phyloP scores from a whole-genome alignment of 192 early-diverging fungal species.

The Coemansia sp. region DNA sequence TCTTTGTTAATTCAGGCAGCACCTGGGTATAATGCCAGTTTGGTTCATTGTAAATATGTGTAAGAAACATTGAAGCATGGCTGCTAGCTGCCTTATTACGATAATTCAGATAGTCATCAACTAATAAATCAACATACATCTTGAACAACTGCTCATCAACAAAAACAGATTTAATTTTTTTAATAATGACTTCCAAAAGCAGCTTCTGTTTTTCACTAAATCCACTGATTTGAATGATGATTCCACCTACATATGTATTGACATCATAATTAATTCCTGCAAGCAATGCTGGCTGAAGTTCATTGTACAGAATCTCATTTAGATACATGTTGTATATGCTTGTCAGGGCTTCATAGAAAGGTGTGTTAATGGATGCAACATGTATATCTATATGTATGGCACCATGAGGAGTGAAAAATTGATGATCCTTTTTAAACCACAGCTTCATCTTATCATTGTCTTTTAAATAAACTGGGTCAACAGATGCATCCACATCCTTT shows the following conservation, averaged over 20 bases:
- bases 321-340: slow-evolving; percentile 69
- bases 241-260: slow-evolving; percentile 60
- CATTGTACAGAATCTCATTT: slow-evolving; percentile 74
- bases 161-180: slow-evolving; percentile 22
- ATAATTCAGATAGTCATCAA: slow-evolving; percentile 58
- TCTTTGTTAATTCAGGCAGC: slow-evolving; percentile 65
- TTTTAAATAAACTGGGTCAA: slow-evolving; percentile 16
- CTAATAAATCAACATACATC: background rate
- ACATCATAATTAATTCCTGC: slow-evolving; percentile 73
- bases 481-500: background rate
- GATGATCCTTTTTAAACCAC: slow-evolving; percentile 93
- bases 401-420: slow-evolving; percentile 83
- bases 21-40: slow-evolving; percentile 67
- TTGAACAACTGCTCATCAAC: background rate
- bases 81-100: slow-evolving; percentile 55
- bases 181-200: slow-evolving; percentile 66
- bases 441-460: slow-evolving; percentile 50
- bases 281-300: slow-evolving; percentile 75
- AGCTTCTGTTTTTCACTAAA: slow-evolving; percentile 81
- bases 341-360: slow-evolving; percentile 62
- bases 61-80: background rate
- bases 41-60: background rate
- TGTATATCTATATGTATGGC: slow-evolving; percentile 64
- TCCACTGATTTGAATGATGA: slow-evolving; percentile 66
- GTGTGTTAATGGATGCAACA: slow-evolving; percentile 26